Base-by-base conservation (phyloP, 352 stramenopile species). In the Phytophthora citricola region DNA sequence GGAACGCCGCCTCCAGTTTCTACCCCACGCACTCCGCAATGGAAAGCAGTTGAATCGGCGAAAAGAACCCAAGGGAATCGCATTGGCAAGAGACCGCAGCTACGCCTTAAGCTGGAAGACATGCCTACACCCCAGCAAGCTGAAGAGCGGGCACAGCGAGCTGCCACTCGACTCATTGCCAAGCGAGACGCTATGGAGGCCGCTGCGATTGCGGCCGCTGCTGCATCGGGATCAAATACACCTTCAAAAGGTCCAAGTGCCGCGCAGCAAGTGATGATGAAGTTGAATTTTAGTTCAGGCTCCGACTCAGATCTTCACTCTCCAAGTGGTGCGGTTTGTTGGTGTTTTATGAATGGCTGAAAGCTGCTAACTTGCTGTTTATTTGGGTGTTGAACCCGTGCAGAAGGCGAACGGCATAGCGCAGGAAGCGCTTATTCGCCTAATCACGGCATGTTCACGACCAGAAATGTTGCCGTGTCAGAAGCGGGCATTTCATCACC, bases 391-490 rank as follows among this genome's bases (percentile, higher is more conserved):
- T 43, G 38, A 17, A 22, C 50, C 59, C 15, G 40, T 69, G 41
- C 45, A 86, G 73, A 86, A 44, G 54, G 67, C 58, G 85, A 73
- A 15, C 70, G 88, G 0, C 81, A 90, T 62, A 94, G 88, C 47
- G 77, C 66, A 31, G 82, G 85, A n/a, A 94, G 88, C 59, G 85
- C 86, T 27, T 95, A 94, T 62, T 95, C 88, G 44, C 88, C 88
- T 1, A 95, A 93, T 63, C 84, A 93, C 41, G 88, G 88, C 39
- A 93, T 92, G 83, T 94, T 95, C 29, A 95, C 86, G 11, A 95
- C 86, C 2, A 92, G 86, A 47, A 93, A 76, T 36, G 86, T 95
- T 5, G 82, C 81, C 3, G 75, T 95, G 15, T 94, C 86, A n/a
- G 88, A 95, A 56, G 88, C 86, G 14, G 88, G 88, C 3, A 95